phyloP scores from a whole-genome alignment of 495 filamentous ascomycete species.

The Lasiosphaeriaceae sp. region DNA sequence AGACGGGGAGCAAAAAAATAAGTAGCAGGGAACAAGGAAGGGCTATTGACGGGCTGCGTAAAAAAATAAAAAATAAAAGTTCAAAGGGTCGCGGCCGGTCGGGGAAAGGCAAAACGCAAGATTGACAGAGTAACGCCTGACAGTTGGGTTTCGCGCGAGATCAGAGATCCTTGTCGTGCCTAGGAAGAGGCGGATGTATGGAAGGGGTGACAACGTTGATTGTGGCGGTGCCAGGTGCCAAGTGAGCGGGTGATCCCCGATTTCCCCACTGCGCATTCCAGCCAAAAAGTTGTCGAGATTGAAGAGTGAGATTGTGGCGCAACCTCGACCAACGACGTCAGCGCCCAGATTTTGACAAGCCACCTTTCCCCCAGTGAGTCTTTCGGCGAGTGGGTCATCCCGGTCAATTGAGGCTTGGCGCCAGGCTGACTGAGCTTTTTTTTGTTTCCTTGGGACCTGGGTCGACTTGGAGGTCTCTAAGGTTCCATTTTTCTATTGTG shows the following conservation, averaged over 20 bases:
- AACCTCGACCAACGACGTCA: constrained; percentile 9
- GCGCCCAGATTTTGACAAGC: neutral
- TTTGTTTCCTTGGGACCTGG: too few species aligned
- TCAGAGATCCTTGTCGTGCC: constrained; percentile 5
- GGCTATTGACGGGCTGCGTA: too few species aligned
- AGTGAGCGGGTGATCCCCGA: neutral
- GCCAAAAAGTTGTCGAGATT: neutral
- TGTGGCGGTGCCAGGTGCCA: constrained; percentile 21
- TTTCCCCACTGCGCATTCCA: constrained; percentile 3
- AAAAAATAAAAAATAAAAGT: neutral
- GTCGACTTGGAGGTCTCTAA: neutral
- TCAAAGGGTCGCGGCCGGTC: neutral
- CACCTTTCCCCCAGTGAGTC: neutral
- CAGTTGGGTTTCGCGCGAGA: neutral
- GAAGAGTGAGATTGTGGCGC: constrained; percentile 1
- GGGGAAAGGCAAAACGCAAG: neutral
- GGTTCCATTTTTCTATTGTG: neutral
- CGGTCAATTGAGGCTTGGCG: too few species aligned
- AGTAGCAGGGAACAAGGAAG: too few species aligned
- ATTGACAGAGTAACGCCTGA: neutral
- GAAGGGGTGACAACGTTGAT: constrained; percentile 14
- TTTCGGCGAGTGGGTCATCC: constrained; percentile 12
- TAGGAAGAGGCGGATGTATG: neutral
- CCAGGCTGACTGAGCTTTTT: neutral
- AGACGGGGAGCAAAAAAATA: too few species aligned